phyloP scores from a whole-genome alignment of 1,139 yeast species.

The Neolecta irregularis region DNA sequence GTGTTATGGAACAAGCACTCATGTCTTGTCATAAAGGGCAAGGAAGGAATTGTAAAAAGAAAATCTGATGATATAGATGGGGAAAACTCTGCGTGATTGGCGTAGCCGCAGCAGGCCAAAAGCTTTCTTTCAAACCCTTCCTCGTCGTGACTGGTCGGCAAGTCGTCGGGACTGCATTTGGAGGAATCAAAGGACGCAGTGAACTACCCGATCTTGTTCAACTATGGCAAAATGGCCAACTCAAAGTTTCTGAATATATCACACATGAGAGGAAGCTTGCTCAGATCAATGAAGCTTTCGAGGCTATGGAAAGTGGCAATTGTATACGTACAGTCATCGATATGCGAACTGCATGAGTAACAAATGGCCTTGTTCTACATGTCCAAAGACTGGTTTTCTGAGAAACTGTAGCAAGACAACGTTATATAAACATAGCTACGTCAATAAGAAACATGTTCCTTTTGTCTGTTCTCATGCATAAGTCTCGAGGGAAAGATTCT shows the following conservation, averaged over 20 bases:
- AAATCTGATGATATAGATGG: slow-evolving; percentile 38
- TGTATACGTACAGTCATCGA: too few species aligned
- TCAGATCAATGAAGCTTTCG: slow-evolving; percentile 76
- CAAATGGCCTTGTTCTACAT: too few species aligned
- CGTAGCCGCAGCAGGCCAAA: slow-evolving; percentile 97
- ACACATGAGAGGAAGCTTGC: slow-evolving; percentile 73
- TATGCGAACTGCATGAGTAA: too few species aligned
- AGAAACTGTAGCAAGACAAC: too few species aligned
- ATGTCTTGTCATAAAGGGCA: slow-evolving; percentile 97
- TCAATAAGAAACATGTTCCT: too few species aligned
- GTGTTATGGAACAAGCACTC: slow-evolving; percentile 87
- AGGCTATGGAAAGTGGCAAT: slow-evolving; percentile 93
- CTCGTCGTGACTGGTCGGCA: slow-evolving; percentile 97
- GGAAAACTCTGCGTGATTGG: slow-evolving; percentile 90
- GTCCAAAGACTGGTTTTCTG: too few species aligned
- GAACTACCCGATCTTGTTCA: slow-evolving; percentile 86
- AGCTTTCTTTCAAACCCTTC: slow-evolving; percentile 85
- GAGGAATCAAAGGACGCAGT: slow-evolving; percentile 95
- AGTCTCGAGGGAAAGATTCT: too few species aligned
- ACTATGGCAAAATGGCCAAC: slow-evolving; percentile 63
- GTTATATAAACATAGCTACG: too few species aligned
- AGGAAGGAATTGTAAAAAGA: too few species aligned
- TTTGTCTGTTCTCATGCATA: too few species aligned
- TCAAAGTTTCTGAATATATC: slow-evolving; percentile 88
- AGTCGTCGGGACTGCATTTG: slow-evolving; percentile 97